These are phyloP conservation scores for Vitis rotundifolia DNA, from an alignment of 164 flowering plant species.

Conservation along the genomic window DNA sequence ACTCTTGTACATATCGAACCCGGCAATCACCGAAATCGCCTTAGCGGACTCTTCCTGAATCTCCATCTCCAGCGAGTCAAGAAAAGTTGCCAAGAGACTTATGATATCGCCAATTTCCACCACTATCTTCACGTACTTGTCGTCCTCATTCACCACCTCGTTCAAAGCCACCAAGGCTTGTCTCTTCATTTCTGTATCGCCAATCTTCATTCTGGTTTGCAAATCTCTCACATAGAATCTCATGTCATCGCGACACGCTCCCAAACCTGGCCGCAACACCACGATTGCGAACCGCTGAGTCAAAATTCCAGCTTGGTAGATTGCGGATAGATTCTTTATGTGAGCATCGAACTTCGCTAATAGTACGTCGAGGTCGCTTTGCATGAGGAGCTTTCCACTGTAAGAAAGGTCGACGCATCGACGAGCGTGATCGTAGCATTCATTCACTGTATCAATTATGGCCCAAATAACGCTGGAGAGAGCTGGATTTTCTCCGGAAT, in stretches of 20 bases:
- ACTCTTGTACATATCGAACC: slow-evolving; percentile 41
- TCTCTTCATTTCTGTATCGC: slow-evolving; percentile 58
- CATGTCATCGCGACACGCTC: slow-evolving; percentile 66
- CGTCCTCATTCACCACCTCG: slow-evolving; percentile 68
- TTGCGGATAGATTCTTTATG: slow-evolving; percentile 41
- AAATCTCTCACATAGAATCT: slow-evolving; percentile 73
- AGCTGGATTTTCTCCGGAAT: slow-evolving; percentile 30
- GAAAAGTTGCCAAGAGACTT: slow-evolving; percentile 43
- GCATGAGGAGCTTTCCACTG: slow-evolving; percentile 93
- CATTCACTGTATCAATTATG: slow-evolving; percentile 31
- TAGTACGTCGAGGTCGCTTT: slow-evolving; percentile 79
- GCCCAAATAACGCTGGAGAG: slow-evolving; percentile 28
- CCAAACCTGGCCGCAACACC: slow-evolving; percentile 61
- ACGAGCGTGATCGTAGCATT: slow-evolving; percentile 55
- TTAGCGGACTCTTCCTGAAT: slow-evolving; percentile 61
- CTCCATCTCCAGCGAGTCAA: slow-evolving; percentile 44
- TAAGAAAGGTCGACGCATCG: slow-evolving; percentile 66
- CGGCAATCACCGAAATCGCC: slow-evolving; percentile 44
- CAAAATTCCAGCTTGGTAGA: slow-evolving; percentile 55
- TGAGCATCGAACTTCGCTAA: slow-evolving; percentile 54
- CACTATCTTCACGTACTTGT: slow-evolving; percentile 56
- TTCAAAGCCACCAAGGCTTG: slow-evolving; percentile 56
- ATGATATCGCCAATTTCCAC: slow-evolving; percentile 51
- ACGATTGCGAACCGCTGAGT: slow-evolving; percentile 57
- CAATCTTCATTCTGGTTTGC: slow-evolving; percentile 73